Percentiles rank a stretch among this genome's conserved stretches.
These are phyloP conservation scores for Rhodocollybia butyracea DNA, from an alignment of 768 basidiomycete genomes.

Conservation along the genomic window DNA sequence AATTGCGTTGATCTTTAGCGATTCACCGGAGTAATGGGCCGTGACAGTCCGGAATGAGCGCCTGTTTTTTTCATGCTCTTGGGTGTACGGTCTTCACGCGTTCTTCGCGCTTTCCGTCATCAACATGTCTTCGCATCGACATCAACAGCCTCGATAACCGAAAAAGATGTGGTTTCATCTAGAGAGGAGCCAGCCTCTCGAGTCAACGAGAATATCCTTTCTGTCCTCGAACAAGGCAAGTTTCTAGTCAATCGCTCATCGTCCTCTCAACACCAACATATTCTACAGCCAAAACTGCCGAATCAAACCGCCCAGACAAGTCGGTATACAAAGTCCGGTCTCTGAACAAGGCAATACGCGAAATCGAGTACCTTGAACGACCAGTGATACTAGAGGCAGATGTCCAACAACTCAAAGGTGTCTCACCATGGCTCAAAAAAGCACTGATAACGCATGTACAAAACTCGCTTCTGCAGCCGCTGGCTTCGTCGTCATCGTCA, in stretches of 20 bases:
- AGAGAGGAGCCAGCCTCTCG: neutral
- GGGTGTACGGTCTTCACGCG: neutral
- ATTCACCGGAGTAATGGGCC: too few relatives aligned
- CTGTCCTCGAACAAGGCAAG: neutral
- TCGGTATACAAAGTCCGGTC: neutral
- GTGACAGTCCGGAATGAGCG: too few relatives aligned
- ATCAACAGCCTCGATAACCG: neutral
- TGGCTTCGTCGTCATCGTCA: too few relatives aligned
- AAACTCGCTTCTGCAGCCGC: too few relatives aligned
- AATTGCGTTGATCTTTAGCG: too few relatives aligned
- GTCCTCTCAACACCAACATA: neutral
- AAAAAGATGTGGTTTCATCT: neutral
- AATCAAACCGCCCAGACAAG: neutral
- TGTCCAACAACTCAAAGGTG: neutral
- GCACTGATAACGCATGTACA: neutral
- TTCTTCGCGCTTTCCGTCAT: neutral
- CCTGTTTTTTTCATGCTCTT: neutral
- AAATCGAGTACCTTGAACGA: neutral
- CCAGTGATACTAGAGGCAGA: neutral
- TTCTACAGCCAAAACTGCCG: neutral
- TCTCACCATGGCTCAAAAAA: neutral
- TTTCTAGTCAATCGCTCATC: neutral
- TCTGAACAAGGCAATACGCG: slow-evolving; percentile 1
- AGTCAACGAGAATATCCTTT: neutral
- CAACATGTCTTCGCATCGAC: neutral